Percentiles rank a stretch among this genome's conserved stretches.
phyloP scores from a whole-genome alignment of 768 basidiomycete species.

The Boletus tomentosulus region DNA sequence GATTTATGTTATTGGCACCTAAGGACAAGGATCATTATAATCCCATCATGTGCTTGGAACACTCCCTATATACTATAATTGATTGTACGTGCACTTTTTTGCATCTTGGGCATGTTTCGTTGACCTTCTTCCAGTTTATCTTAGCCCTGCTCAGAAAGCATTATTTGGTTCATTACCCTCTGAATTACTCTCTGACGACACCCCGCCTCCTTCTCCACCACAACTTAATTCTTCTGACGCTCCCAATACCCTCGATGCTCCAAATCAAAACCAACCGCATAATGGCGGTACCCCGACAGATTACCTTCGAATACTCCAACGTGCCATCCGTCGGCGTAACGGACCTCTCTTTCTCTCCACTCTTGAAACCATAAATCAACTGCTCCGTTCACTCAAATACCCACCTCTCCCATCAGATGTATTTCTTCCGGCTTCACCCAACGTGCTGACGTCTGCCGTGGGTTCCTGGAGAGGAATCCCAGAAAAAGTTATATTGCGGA shows the following conservation, averaged over 20 bases:
- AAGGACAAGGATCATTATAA: conserved; percentile 87
- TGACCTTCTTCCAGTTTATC: conserved; percentile 46
- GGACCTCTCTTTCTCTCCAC: conserved; percentile 68
- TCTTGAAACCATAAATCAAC: conserved; percentile 56
- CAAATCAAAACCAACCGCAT: conserved; percentile 20
- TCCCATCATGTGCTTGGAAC: conserved; percentile 76
- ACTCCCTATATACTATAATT: conserved; percentile 65
- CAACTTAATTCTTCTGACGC: conserved; percentile 32
- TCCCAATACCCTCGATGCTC: conserved; percentile 28
- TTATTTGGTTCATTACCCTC: conserved; percentile 66
- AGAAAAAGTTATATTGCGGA: conserved; percentile 61
- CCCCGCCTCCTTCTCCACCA: conserved; percentile 33
- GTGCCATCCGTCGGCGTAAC: conserved; percentile 64
- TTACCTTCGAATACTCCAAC: conserved; percentile 58
- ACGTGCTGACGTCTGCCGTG: conserved; percentile 46
- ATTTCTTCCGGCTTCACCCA: conserved; percentile 42
- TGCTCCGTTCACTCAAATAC: conserved; percentile 64
- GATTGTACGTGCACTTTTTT: conserved; percentile 48
- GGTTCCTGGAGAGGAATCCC: conserved; percentile 57
- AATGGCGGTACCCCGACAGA: conserved; percentile 22
- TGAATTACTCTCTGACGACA: conserved; percentile 26
- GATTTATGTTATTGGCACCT: conserved; percentile 74
- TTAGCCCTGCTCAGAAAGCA: conserved; percentile 59
- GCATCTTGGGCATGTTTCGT: conserved; percentile 1
- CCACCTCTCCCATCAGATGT: conserved; percentile 51